Base-by-base conservation (phyloP, 2,329 filamentous ascomycete genomes). In the Claviceps sp. region DNA sequence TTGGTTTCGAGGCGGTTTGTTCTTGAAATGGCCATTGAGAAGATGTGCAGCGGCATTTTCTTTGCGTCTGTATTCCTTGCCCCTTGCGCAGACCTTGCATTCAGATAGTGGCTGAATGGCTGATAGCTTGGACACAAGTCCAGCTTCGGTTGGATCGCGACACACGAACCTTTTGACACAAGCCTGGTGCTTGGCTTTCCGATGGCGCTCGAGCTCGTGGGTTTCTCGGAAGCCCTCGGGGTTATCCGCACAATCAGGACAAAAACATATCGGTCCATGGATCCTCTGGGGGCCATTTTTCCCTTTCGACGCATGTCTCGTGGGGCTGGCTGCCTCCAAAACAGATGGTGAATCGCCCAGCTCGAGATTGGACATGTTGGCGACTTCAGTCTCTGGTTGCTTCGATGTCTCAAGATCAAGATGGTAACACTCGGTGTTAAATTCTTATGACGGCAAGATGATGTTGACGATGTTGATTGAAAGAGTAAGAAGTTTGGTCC, bases 21-120 rank as follows among this genome's bases (percentile, higher is more conserved):
- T 84, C 62, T 85, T 87, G 74, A 96, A 97, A 65, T 97, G 91
- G 0, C 85, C 85, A 49, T 91, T 82, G 43, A 90, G 79, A 8
- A 97, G 76, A 64, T 97, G 91, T 0, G 89, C 91, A 0, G 89
- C 89, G 0, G 90, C 91, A 61, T 97, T 97, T 70, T 97, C 96
- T 70, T 96, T 93, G 16, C 87, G 87, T 4, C 87, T 87, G 60
- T 97, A 97, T 54, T 79, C 77, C 72, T 95, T 96, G 52, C 77
- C 71, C 44, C 77, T 76, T 48, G 76, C 77, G 66, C 91, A 97
- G 47, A 87, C 79, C 67, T 95, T 95, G 77, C 90, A 96, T 58
- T 85, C 85, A 48, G 74, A 72, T 37, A 97, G 77, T 42, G 89
- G 83, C 50, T 68, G 78, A 70, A 77, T 75, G 67, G 70, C 80